phyloP scores from a whole-genome alignment of 2,329 filamentous ascomycete genomes.

The Phialocephala sp. region DNA sequence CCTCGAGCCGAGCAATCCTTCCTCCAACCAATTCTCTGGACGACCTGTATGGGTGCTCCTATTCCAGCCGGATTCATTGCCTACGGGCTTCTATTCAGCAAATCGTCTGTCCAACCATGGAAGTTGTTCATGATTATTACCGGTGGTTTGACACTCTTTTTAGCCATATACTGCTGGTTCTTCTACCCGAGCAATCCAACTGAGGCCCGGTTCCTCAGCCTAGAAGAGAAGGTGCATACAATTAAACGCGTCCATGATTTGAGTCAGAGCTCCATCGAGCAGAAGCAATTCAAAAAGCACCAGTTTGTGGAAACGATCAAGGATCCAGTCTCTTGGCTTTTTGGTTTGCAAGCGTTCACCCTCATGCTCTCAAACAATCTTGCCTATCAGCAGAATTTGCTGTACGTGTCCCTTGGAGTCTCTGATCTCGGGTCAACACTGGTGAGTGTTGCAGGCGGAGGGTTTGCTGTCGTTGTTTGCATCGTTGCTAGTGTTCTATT shows the following conservation, averaged over 20 bases:
- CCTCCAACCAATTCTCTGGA: slow-evolving; percentile 46
- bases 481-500: slow-evolving; percentile 39
- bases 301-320: slow-evolving; percentile 55
- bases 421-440: slow-evolving; percentile 47
- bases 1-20: slow-evolving; percentile 1
- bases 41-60: slow-evolving; percentile 43
- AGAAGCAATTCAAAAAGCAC: slow-evolving; percentile 52
- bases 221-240: slow-evolving; percentile 50
- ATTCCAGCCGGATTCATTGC: slow-evolving; percentile 48
- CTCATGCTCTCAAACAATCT: slow-evolving; percentile 55
- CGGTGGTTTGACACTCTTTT: slow-evolving; percentile 42
- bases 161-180: slow-evolving; percentile 43
- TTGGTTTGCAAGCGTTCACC: slow-evolving; percentile 51
- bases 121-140: slow-evolving; percentile 49
- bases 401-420: slow-evolving; percentile 46
- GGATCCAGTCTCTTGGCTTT: slow-evolving; percentile 26
- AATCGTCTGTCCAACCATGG: slow-evolving; percentile 45
- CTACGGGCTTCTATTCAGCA: slow-evolving; percentile 48
- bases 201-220: slow-evolving; percentile 47
- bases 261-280: slow-evolving; percentile 61
- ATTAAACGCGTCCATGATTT: slow-evolving; percentile 55
- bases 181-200: slow-evolving; percentile 56
- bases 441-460: slow-evolving; percentile 43
- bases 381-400: slow-evolving; percentile 48
- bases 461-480: slow-evolving; percentile 44